These are phyloP conservation scores for Centaurea solstitialis DNA, from an alignment of 129 eudicot genomes.

Conservation along the genomic window DNA sequence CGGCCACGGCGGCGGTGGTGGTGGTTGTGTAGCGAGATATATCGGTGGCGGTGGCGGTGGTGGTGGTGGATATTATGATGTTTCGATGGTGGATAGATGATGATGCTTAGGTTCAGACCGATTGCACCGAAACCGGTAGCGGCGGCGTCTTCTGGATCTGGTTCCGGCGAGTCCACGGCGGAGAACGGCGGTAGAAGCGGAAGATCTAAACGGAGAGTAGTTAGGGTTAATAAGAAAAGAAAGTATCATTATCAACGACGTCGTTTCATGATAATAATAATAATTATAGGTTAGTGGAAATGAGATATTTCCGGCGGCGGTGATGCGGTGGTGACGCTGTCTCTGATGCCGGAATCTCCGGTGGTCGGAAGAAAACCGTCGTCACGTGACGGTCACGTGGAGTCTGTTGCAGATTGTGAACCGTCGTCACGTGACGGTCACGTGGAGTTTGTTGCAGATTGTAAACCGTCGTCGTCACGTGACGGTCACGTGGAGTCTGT, in stretches of 20 bases:
- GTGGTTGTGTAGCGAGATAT: slow-evolving; percentile 11
- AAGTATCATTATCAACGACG: slow-evolving; percentile 25
- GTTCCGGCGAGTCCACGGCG: slow-evolving; percentile 32
- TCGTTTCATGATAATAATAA: not conserved
- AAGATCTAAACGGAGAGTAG: slow-evolving; percentile 44
- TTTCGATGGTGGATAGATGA: slow-evolving; percentile 47
- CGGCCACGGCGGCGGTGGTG: not conserved
- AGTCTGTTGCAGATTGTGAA: not conserved
- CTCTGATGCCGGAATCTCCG: slow-evolving; percentile 69
- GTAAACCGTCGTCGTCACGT: no score
- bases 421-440: no score
- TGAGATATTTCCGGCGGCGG: slow-evolving; percentile 17
- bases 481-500: no score
- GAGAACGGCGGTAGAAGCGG: slow-evolving; percentile 20
- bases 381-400: slow-evolving; percentile 15
- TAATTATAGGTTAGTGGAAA: not conserved
- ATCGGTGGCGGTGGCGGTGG: slow-evolving; percentile 52
- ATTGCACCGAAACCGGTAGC: slow-evolving; percentile 71
- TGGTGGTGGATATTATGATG: slow-evolving; percentile 48
- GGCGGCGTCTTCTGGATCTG: slow-evolving; percentile 6
- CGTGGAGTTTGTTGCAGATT: no score
- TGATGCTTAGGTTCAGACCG: slow-evolving; percentile 71
- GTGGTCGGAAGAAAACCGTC: slow-evolving; percentile 34
- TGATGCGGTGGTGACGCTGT: slow-evolving; percentile 46
- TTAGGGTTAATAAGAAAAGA: slow-evolving; percentile 21